These are phyloP conservation scores for Cercospora nicotianae DNA, from an alignment of 2,329 filamentous ascomycete species.

Conservation along the genomic window DNA sequence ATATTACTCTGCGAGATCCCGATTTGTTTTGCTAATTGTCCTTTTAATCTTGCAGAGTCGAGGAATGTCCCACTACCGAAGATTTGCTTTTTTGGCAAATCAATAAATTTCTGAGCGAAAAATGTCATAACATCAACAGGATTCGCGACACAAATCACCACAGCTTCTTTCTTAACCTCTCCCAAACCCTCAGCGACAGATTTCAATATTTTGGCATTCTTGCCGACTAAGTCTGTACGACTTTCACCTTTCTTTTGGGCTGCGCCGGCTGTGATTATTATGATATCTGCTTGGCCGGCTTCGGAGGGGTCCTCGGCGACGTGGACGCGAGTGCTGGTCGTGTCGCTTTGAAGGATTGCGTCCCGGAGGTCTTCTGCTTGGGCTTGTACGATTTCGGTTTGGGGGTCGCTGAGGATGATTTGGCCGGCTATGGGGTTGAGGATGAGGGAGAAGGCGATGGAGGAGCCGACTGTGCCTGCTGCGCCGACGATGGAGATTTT, in stretches of 20 bases:
- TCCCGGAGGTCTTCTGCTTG: conserved; percentile 57
- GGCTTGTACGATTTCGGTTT: conserved; percentile 49
- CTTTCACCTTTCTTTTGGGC: conserved; percentile 52
- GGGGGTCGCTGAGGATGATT: conserved; percentile 56
- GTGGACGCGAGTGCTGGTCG: conserved; percentile 47
- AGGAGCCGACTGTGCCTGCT: conserved; percentile 53
- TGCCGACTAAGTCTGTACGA: conserved; percentile 49
- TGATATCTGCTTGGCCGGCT: conserved; percentile 55
- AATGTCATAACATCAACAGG: conserved; percentile 58
- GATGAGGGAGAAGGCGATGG: conserved; percentile 54
- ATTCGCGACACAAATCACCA: conserved; percentile 56
- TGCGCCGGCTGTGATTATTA: conserved; percentile 57
- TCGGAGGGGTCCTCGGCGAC: conserved; percentile 48
- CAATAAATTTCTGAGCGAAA: conserved; percentile 50
- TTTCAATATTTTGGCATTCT: conserved; percentile 52
- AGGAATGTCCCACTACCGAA: conserved; percentile 56
- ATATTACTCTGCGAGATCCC: conserved; percentile 44
- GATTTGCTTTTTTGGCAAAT: conserved; percentile 52
- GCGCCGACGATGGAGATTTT: conserved; percentile 54
- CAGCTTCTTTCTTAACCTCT: conserved; percentile 50
- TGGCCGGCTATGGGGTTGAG: conserved; percentile 53
- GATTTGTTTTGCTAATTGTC: conserved; percentile 45
- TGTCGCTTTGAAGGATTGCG: conserved; percentile 49
- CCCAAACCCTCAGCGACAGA: conserved; percentile 52
- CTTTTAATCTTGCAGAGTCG: conserved; percentile 53